Evolutionary conservation across 768 basidiomycete genomes (phyloP), one percentile per base, ranked within the genome.

Genomic region (Mycena belliarum): DNA sequence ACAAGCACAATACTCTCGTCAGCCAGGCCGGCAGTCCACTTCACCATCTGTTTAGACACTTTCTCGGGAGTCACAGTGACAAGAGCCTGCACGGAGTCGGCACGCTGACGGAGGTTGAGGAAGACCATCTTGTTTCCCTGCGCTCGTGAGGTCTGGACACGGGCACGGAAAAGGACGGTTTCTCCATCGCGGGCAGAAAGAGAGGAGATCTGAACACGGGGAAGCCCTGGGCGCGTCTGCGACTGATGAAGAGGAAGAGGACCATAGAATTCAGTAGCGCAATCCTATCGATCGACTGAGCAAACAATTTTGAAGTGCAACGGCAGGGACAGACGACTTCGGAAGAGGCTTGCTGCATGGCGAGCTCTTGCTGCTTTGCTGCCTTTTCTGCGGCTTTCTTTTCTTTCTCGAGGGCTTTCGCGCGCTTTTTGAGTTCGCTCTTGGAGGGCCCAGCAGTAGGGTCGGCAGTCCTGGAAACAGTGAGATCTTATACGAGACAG

Each of bases 81-180:
- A 38, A 98, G 76, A 33, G 90, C 95, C 70, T 98, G 96, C 10
- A 99, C 86, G 53, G 95, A 81, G 68, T 89, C 81, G 15, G 82
- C 87, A 65, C 91, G 84, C 72, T 99, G 96, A 57, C 96, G 90
- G 53, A 99, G 81, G 69, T 88, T 87, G 50, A 98, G 75, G 75
- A 99, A 99, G 49, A 91, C 91, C 86, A 98, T 94, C 78, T 94
- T 99, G 75, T 85, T 91, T 64, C 92, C 94, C 72, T 97, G 93
- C 0, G 91, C 89, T 52, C 97, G 88, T 25, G 90, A 88, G 16
- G 90, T 95, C 70, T 96, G 93, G 42, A 99, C 80, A 53, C 97
- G 86, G 14, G 94, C 95, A 63, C 96, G 90, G 59, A 98, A 76
- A 57, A 92, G 75, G 49, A 98, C 89, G 7, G 77, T 82, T 68